Base-by-base conservation (phyloP, 768 basidiomycete species). In the Coprinellus micaceus region DNA sequence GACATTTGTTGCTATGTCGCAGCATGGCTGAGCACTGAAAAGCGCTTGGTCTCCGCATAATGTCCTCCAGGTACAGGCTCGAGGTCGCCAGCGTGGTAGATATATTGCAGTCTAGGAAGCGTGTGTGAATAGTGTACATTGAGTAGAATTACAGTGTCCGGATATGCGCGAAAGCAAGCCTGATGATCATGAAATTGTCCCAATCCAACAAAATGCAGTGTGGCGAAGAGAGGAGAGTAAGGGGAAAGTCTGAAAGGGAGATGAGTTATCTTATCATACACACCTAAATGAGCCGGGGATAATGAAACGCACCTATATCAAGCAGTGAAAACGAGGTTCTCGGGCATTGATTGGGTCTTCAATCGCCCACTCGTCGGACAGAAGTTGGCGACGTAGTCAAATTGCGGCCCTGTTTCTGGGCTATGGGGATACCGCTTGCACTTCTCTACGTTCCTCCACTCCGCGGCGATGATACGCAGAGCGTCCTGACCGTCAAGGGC, bases 371-470 rank as follows among this genome's bases (percentile, higher is more conserved):
- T n/a, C 33, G 30, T 36, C 12, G 49, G 30, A 25, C 49, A 51
- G 62, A 87, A 89, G 62, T 79, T 81, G 63, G 74, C 77, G 21
- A 91, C 89, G 64, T 83, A 91, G 62, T 90, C 85, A 65, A 83
- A 85, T 68, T 91, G 89, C 1, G 85, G 77, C 17, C 89, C 88
- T 2, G 89, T 91, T 72, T 91, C 89, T 15, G 89, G 89, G 64
- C 86, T 87, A 66, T 85, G 80, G 0, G 87, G 88, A 69, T 83
- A 90, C 9, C 86, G 77, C 45, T 77, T 82, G 74, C 80, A 89
- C 74, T 91, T 91, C 70, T 87, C 88, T 48, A 91, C 89, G 2
- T 76, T 80, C 64, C 82, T 79, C 89, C 89, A 91, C 61, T 88
- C 81, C 56, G 76, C 64, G 19, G 82, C 86, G 59, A 90, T 85